Base-by-base conservation (phyloP, 257 asterid genomes). In the Nicotiana attenuata region DNA sequence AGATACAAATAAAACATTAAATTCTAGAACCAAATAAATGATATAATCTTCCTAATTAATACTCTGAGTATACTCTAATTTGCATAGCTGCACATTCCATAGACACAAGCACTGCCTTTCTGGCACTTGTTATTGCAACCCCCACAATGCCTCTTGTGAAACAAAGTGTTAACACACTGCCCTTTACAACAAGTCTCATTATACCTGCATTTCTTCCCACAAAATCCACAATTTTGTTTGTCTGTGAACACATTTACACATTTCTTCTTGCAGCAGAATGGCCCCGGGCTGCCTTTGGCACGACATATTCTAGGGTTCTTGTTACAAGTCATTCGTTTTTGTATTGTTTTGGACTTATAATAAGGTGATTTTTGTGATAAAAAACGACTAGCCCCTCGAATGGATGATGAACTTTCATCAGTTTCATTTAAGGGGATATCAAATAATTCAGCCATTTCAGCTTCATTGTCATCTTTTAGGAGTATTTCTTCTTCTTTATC, bases 21-120 rank as follows among this genome's bases (percentile, higher is more conserved):
- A 38, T 11, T 47, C 29, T 47, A 22, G 41, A 71, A 22, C 41
- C 61, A 47, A 73, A 73, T 13, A 41, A 68, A 35, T 69, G 7
- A 41, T 41, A 20, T 2, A 20, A 69, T 41, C 33, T n/a, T 22
- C 57, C 56, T 0, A 41, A 45, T 9, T 69, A 1, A 24, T 33
- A 69, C 5, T 69, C n/a, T 4, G 16, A 68, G 2, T 38, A 35
- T 55, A 7, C 8, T 13, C 47, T 47, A 73, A 73, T 73, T 73
- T 22, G 97, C 93, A 79, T 93, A 93, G 84, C 89, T 88, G 83
- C 98, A 93, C 86, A 93, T 84, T 59, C 96, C 98, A 26, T 16
- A 91, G 16, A 73, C 31, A 67, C 98, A 93, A 53, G 77, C 82
- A 47, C 75, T 85, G 24, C 90, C 88, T 80, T 85, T 85, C 65